phyloP scores from a whole-genome alignment of 1,139 yeast genomes.

The Candida sp. region DNA sequence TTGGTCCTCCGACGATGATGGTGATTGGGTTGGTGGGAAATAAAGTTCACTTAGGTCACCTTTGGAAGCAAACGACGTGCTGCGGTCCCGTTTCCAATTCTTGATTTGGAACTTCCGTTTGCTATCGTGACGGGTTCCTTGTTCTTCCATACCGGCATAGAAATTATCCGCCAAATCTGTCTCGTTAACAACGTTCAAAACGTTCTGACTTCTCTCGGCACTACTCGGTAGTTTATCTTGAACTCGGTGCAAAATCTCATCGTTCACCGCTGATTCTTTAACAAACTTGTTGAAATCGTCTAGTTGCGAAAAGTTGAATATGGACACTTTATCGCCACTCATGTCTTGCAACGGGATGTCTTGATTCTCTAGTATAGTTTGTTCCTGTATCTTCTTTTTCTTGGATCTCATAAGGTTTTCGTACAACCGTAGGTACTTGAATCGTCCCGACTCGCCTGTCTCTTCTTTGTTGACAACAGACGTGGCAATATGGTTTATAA shows the following conservation, averaged over 20 bases:
- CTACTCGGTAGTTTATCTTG: constrained; percentile 13
- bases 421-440: constrained; percentile 33
- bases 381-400: constrained; percentile 13
- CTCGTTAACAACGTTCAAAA: constrained; percentile 32
- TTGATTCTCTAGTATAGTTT: constrained; percentile 17
- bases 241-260: constrained; percentile 28
- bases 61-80: constrained; percentile 7
- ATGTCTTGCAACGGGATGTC: constrained; percentile 32
- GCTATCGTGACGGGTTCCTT: constrained; percentile 10
- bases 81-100: constrained; percentile 15
- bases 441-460: constrained; percentile 25
- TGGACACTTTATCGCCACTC: constrained; percentile 24
- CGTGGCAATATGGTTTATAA: constrained; percentile 26
- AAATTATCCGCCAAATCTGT: constrained; percentile 34
- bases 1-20: constrained; percentile 12
- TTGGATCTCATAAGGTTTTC: constrained; percentile 21
- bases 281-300: constrained; percentile 43
- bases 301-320: constrained; percentile 37
- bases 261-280: constrained; percentile 41
- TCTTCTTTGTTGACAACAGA: constrained; percentile 11
- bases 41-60: constrained; percentile 14
- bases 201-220: constrained; percentile 12
- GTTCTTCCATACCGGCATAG: constrained; percentile 23
- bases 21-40: constrained; percentile 9
- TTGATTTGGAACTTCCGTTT: not conserved